Evolutionary conservation across 352 stramenopile species (phyloP), one percentile per base, ranked within the genome.

Genomic region (Phytophthora sansomeana): DNA sequence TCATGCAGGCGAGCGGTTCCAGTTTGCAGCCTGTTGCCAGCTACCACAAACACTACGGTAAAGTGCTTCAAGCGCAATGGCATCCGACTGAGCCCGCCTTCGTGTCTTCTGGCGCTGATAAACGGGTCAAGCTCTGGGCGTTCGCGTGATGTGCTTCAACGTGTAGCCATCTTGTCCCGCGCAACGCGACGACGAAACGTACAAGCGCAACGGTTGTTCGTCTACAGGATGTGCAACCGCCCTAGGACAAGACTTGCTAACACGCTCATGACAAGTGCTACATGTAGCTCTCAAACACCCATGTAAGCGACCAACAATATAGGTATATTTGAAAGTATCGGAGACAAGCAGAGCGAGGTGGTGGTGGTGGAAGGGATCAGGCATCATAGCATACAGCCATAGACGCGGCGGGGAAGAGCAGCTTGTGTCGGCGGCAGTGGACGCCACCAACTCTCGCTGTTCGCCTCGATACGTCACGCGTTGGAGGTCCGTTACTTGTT

Each of bases 61-160:
- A 91, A 55, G 74, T 93, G 19, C 58, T 95, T 13, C 81, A 91
- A 61, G 77, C 76, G 0, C 63, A 81, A 36, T 95, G 87, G 87
- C 80, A 91, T 46, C 71, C 83, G 6, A 78, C 57, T 6, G 52
- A 69, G 30, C 83, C 85, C 17, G 81, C 78, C n/a, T 67, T 90
- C n/a, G 64, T 89, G 17, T 88, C 83, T 0, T 82, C 77, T 3
- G 77, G 81, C 1, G 81, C 84, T 8, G 81, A 92, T 47, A 90
- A 92, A 49, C 52, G 77, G 41, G 77, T 92, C 30, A 89, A 90
- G 49, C 77, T 91, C 24, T 92, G 78, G 84, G 54, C 57, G 1
- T 90, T 90, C 29, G 39, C 56, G 1, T 83, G 50, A 17, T 44
- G 36, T 39, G 19, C 35, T 58, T 58, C 57, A 58, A 44, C 49